A percentile compares a stretch with the other conserved stretches of the same genome.
Evolutionary conservation across 768 basidiomycete genomes (phyloP).

Genomic region (Agrocybe chaxingu): DNA sequence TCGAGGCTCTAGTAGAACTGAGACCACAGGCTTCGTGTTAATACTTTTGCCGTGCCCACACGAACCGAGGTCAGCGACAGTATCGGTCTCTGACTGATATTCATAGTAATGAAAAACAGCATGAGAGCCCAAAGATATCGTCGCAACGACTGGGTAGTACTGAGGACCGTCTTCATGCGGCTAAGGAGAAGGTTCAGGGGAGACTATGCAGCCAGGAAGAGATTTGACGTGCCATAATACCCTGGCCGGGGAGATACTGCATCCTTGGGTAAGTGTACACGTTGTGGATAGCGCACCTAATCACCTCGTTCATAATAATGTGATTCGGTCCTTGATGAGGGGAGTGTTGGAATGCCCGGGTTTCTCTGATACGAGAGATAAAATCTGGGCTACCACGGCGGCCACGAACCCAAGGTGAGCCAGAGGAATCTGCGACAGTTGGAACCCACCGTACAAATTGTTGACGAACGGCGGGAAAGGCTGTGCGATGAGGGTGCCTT

Average conservation of each 20-base stretch:
- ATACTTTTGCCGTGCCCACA: slow-evolving; percentile 47
- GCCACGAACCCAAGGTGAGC: slow-evolving; percentile 3
- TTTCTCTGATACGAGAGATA: slow-evolving; percentile 61
- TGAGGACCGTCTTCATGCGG: slow-evolving; percentile 92
- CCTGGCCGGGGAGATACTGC: slow-evolving; percentile 85
- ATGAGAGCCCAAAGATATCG: slow-evolving; percentile 86
- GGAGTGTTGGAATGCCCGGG: slow-evolving; percentile 60
- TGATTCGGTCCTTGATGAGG: slow-evolving; percentile 80
- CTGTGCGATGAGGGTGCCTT: slow-evolving; percentile 66
- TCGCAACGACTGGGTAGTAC: slow-evolving; percentile 85
- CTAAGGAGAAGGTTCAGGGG: slow-evolving; percentile 34
- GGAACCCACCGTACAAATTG: slow-evolving; percentile 49
- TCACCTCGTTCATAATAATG: slow-evolving; percentile 83
- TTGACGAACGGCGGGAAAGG: slow-evolving; percentile 68
- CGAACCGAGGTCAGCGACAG: slow-evolving; percentile 17
- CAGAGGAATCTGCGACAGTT: slow-evolving; percentile 1
- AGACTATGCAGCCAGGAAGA: slow-evolving; percentile 1
- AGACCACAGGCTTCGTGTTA: slow-evolving; percentile 60
- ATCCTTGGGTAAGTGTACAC: slow-evolving; percentile 2
- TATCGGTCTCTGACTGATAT: slow-evolving; percentile 37
- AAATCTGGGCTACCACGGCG: slow-evolving; percentile 65
- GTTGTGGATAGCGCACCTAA: slow-evolving; percentile 11
- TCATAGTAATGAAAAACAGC: slow-evolving; percentile 80
- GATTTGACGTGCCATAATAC: slow-evolving; percentile 71
- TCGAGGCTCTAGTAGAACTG: slow-evolving; percentile 80